A percentile compares a stretch with the other conserved stretches of the same genome.
These are phyloP conservation scores for Podospora didyma DNA, from an alignment of 495 filamentous ascomycete species.

Conservation along the genomic window DNA sequence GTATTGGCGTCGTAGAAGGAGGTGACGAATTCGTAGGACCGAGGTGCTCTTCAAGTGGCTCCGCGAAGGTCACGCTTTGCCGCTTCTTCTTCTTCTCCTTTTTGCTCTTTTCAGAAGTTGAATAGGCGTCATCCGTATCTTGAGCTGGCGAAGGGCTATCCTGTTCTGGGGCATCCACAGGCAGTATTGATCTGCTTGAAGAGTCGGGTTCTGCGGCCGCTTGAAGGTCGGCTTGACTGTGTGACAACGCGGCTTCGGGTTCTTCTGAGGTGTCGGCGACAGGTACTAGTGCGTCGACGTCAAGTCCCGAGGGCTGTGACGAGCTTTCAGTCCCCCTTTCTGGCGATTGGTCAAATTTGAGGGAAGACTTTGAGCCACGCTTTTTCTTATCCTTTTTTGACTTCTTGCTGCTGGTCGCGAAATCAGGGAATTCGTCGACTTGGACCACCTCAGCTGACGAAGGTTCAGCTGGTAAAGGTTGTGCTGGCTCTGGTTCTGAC, in stretches of 20 bases:
- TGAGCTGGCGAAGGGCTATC: not conserved
- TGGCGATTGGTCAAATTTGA: not conserved
- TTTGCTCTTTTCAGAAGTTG: conserved; percentile 7
- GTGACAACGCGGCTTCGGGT: not conserved
- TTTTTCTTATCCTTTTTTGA: conserved; percentile 24
- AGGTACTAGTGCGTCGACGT: not conserved
- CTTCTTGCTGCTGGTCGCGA: conserved; percentile 6
- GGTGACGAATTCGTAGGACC: not conserved
- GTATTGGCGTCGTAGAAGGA: not conserved
- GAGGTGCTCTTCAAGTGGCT: conserved; percentile 22
- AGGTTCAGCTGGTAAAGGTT: not conserved
- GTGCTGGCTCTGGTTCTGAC: too few relatives aligned
- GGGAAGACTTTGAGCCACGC: conserved; percentile 5
- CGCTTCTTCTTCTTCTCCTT: conserved; percentile 36
- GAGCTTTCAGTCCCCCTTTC: not conserved
- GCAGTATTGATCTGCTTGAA: not conserved
- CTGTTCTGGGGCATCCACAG: not conserved
- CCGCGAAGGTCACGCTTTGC: conserved; percentile 25
- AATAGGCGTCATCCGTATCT: conserved; percentile 5
- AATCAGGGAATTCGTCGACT: not conserved
- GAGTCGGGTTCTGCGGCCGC: not conserved
- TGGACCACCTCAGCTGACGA: not conserved
- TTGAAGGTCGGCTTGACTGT: not conserved
- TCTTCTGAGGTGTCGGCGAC: not conserved
- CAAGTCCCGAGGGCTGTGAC: not conserved